These are phyloP conservation scores for Cryomyces antarcticus DNA, from an alignment of 495 filamentous ascomycete species.

Conservation along the genomic window DNA sequence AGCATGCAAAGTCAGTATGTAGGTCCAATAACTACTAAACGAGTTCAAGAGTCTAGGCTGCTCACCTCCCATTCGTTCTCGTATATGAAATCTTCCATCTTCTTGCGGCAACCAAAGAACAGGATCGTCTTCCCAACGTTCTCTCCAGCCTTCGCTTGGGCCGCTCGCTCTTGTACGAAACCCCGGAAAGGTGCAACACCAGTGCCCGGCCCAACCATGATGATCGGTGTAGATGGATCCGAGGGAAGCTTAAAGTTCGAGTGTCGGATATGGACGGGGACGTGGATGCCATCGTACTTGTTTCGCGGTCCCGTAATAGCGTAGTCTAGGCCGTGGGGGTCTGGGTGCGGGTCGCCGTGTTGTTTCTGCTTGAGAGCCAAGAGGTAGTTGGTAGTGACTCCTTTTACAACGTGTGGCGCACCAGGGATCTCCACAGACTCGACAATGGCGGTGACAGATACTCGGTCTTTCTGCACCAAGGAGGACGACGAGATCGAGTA, in stretches of 20 bases:
- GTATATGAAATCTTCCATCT: conserved; percentile 80
- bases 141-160: conserved; percentile 57
- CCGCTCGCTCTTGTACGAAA: conserved; percentile 84
- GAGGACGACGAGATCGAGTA: conserved; percentile 99
- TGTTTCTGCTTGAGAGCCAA: conserved; percentile 94
- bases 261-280: conserved; percentile 88
- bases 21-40: neutral
- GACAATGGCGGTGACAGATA: conserved; percentile 89
- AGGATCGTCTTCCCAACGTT: conserved; percentile 75
- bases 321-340: conserved; percentile 76
- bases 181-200: conserved; percentile 92
- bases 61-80: conserved; percentile 82
- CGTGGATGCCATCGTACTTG: conserved; percentile 90
- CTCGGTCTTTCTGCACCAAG: conserved; percentile 76
- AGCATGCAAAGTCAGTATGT: conserved; percentile 4
- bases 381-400: conserved; percentile 94
- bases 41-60: conserved; percentile 1
- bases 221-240: conserved; percentile 79
- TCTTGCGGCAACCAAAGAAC: conserved; percentile 85
- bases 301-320: conserved; percentile 79
- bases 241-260: conserved; percentile 99
- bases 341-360: conserved; percentile 69
- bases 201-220: conserved; percentile 91
- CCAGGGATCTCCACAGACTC: conserved; percentile 63
- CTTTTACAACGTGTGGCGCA: conserved; percentile 63